Evolutionary conservation across 2,329 filamentous ascomycete genomes (phyloP), one percentile per base, ranked within the genome.

Genomic region (Colletotrichum orbiculare): DNA sequence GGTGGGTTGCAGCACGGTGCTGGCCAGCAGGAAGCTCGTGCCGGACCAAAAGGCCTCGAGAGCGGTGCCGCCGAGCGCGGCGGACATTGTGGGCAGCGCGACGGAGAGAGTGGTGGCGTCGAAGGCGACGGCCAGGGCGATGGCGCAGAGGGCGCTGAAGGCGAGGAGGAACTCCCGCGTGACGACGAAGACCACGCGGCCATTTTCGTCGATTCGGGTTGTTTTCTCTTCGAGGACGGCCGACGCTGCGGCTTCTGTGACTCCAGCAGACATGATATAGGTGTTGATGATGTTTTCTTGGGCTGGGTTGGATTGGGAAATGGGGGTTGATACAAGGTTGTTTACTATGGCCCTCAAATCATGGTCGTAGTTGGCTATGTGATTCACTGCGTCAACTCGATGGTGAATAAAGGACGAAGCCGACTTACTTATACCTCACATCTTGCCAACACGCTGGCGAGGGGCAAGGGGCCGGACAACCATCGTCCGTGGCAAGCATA

Each of bases 41-140:
- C 89, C 90, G 11, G 88, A 85, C 90, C 89, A 92, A 71, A 92
- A 92, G 0, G 88, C 87, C 75, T 91, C 81, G 38, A 88, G 83
- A 2, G 84, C 84, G 0, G 82, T 82, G 33, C 85, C 85, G 43
- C 80, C 68, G 4, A 89, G 77, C 43, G 83, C 81, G 17, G 75
- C 69, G 9, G 85, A 81, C 60, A 88, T 86, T 6, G 66, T 82
- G 5, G 81, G 84, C 38, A 90, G 75, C 4, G 89, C 87, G 43
- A 66, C 64, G 4, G 86, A 87, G 55, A 91, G 80, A 4, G 85
- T 89, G 1, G 88, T 91, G 4, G 87, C 88, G 73, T 91, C 89
- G 35, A 91, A 78, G 11, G 89, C 87, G 2, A 87, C 85, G 77
- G 89, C 88, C 15, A 91, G 76, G 4, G 84, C 84, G 57, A 91